Evolutionary conservation across 768 basidiomycete genomes (phyloP), one percentile per base, ranked within the genome.

Genomic region (Panellus pusillus): DNA sequence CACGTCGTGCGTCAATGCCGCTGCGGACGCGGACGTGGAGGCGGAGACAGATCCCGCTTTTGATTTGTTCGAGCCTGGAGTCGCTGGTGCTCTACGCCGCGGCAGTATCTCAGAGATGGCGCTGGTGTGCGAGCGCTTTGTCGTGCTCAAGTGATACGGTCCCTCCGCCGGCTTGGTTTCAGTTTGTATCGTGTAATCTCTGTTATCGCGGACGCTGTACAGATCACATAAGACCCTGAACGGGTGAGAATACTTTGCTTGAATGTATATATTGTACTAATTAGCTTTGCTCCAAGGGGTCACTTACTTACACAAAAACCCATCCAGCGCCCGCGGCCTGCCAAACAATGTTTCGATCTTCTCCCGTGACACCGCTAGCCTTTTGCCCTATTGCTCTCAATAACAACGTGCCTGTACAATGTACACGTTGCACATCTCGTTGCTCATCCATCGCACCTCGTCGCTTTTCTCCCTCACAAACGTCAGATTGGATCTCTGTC

Each of bases 71-170:
- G 44, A 41, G 28, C 42, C 48, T 14, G 48, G 50, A 6, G 28
- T 20, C 9, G 35, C 51, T 17, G 42, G 49, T 24, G 55, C 49
- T 19, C 43, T 41, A 0, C 48, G 37, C 14, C 50, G 52, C 20
- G 55, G 49, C 37, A 38, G 29, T 17, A 29, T 61, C 29, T 49
- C 52, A 15, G 35, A 48, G 40, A 54, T 44, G 27, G 59, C 44
- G 55, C 52, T 61, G 43, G 44, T 61, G 29, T 61, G 55, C 47
- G 59, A 61, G 12, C 51, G 59, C 12, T 61, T 61, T 40, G 44
- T 57, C 11, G 42, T 61, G 8, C 27, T 54, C 0, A 56, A 50
- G 20, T 61, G 45, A 57, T 42, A 32, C 17, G 20, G 11, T 24
- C n/a, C 20, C 29, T 14, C 32, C 32, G 32, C 32, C 32, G 32